Conservation (phyloP, 108 stramenopile genomes). For the Cyclotella baltica region DNA sequence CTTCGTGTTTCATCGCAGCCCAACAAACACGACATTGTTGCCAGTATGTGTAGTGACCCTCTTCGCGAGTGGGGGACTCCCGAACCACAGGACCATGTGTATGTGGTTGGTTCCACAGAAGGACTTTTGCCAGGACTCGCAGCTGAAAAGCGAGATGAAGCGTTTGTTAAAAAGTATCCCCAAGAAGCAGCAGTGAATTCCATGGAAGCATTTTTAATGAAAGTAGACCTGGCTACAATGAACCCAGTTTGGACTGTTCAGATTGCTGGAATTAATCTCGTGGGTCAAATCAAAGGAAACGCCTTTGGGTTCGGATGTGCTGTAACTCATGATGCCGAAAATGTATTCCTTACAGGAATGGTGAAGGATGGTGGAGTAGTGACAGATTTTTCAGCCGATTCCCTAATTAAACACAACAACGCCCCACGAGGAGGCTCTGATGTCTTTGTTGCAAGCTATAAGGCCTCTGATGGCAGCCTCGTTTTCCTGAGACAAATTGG, state of each 20-base stretch:
- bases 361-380: slow-evolving; percentile 59
- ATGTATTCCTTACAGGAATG: slow-evolving; percentile 65
- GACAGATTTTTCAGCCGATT: slow-evolving; percentile 40
- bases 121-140: slow-evolving; percentile 28
- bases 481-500: slow-evolving; percentile 59
- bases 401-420: slow-evolving; percentile 12
- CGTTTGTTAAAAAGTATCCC: slow-evolving; percentile 23
- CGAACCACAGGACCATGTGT: slow-evolving; percentile 36
- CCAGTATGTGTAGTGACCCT: slow-evolving; percentile 45
- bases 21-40: slow-evolving; percentile 36
- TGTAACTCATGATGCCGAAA: slow-evolving; percentile 63
- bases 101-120: slow-evolving; percentile 61
- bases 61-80: slow-evolving; percentile 30
- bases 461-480: slow-evolving; percentile 40
- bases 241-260: slow-evolving; percentile 59
- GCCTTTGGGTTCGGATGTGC: slow-evolving; percentile 64
- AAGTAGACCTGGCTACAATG: slow-evolving; percentile 58
- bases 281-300: slow-evolving; percentile 28
- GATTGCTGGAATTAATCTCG: slow-evolving; percentile 39
- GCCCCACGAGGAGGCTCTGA: slow-evolving; percentile 50
- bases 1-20: slow-evolving; percentile 32
- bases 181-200: slow-evolving; percentile 22
- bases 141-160: slow-evolving; percentile 19
- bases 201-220: slow-evolving; percentile 61
- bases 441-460: slow-evolving; percentile 63